These are phyloP conservation scores for Neofusicoccum umdonicola DNA, from an alignment of 2,329 filamentous ascomycete species.

Conservation along the genomic window DNA sequence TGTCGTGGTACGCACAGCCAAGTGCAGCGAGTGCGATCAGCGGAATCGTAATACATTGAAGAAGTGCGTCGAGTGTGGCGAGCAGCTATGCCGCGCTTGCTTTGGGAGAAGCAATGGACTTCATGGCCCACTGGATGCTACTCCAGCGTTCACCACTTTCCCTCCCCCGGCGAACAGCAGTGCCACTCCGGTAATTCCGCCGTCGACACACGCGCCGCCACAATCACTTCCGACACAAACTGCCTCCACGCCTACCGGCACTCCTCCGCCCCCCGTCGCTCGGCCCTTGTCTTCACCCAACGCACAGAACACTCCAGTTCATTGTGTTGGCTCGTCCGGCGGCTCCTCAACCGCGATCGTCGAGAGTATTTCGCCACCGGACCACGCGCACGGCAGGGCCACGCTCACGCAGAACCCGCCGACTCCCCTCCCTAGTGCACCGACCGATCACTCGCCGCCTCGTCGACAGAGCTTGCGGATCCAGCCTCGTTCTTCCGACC, in stretches of 20 bases:
- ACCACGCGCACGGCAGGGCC: background rate
- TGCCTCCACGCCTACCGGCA: too few species aligned
- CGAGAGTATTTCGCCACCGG: background rate
- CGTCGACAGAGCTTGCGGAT: background rate
- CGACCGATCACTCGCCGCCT: background rate
- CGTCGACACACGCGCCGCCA: too few species aligned
- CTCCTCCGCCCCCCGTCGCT: background rate
- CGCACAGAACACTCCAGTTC: too few species aligned
- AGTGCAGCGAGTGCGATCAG: slow-evolving; percentile 35
- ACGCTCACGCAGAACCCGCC: background rate
- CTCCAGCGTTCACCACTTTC: background rate
- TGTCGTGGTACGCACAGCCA: slow-evolving; percentile 35
- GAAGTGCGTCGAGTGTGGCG: slow-evolving; percentile 35
- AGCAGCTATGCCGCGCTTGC: slow-evolving; percentile 33
- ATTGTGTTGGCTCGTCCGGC: background rate
- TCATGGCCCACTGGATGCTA: slow-evolving; percentile 4
- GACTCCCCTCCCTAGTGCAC: too few species aligned
- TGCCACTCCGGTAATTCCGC: too few species aligned
- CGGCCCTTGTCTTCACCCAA: background rate
- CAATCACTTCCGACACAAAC: too few species aligned
- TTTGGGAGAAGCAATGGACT: slow-evolving; percentile 21
- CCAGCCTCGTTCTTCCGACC: background rate
- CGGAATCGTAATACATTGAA: slow-evolving; percentile 32
- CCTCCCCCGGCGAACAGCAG: too few species aligned
- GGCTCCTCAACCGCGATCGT: background rate